Base-by-base conservation (phyloP, 208 protist genomes). In the Phytomonas sp. region DNA sequence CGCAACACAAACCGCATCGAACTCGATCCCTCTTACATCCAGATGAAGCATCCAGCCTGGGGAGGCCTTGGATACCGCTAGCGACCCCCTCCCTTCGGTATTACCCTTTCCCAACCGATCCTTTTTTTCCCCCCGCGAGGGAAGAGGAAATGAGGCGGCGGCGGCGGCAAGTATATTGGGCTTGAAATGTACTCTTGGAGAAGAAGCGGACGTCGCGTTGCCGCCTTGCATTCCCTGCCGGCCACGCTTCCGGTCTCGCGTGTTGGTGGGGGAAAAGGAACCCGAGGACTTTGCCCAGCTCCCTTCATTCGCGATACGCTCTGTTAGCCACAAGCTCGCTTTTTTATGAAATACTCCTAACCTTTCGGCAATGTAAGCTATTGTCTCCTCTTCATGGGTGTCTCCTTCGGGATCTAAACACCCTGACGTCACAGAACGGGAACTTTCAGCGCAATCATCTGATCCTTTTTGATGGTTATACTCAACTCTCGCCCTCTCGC, bases 1-100 rank as follows among this genome's bases (percentile, higher is more conserved):
- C 9, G 72, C 90, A 5, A 92, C 66, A 53, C 91, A 43, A 33
- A 84, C 36, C 5, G 77, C 87, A 28, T 80, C 67, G 60, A 88
- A 81, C 72, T 93, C 85, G 71, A 95, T 82, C 20, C 90, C 90
- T 9, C 80, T 69, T 30, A 81, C 87, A 74, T 95, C 90, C 15
- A 73, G 81, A 70, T 95, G 90, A 53, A 82, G 62, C 67, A 91
- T 40, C 65, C 79, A 72, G 1, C 67, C 62, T 1, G 31, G 31
- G 64, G 62, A 61, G 46, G 56, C 36, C 20, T n/a, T 40, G 0
- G 30, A 4, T 23, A 15, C 17, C 0, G 28, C 59, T 15, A 4
- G 11, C 40, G 40, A 46, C 4, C 40, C 2, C 15, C 2, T 20
- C 40, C 40, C 66, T 23, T 62, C 63, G 11, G 8, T 37, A 40